Base-by-base conservation (phyloP, 1,284 basidiomycete species). In the Rhizoctonia solani region DNA sequence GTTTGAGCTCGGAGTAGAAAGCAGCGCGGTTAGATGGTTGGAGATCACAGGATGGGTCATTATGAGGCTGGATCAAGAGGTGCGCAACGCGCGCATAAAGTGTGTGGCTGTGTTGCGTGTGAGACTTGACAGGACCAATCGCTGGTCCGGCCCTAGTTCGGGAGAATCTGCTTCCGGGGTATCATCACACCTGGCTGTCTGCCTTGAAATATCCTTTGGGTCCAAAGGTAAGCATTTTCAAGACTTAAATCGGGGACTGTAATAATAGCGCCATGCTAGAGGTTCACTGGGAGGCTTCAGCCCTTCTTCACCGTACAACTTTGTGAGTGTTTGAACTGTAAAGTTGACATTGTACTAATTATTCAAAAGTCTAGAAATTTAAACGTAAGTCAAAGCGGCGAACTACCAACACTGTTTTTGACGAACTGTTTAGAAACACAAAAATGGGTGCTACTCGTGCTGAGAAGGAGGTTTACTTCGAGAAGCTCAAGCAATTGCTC, bases 381-480 rank as follows among this genome's bases (percentile, higher is more conserved):
- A 19, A 46, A 6, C 21, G 44, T 46, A 19, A 21, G 44, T 21
- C 9, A 19, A 21, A 5, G n/a, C 21, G 13, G 6, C 11, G n/a
- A 19, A 6, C n/a, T 6, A 9, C 6, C 19, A 2, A 21, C 30
- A 1, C 16, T n/a, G n/a, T n/a, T n/a, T n/a, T n/a, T n/a, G n/a
- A n/a, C n/a, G n/a, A 30, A 41, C 58, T 63, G 2, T 13, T 21
- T 27, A 50, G 47, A 14, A 71, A 72, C 73, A 71, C 54, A 73
- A 87, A 79, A 85, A 98, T 98, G 95, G 95, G 94, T 86, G 90
- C 84, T 73, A 86, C 88, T 81, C 89, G 93, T 73, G 86, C 89
- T 78, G 90, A 94, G 76, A 98, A 98, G 85, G 90, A 91, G 75
- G 73, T 87, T 47, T 99, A 98, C 87, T 98, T 99, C 80, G 81